Conservation (phyloP, 371 early-diverging fungal genomes). For the Entomophthora muscae region DNA sequence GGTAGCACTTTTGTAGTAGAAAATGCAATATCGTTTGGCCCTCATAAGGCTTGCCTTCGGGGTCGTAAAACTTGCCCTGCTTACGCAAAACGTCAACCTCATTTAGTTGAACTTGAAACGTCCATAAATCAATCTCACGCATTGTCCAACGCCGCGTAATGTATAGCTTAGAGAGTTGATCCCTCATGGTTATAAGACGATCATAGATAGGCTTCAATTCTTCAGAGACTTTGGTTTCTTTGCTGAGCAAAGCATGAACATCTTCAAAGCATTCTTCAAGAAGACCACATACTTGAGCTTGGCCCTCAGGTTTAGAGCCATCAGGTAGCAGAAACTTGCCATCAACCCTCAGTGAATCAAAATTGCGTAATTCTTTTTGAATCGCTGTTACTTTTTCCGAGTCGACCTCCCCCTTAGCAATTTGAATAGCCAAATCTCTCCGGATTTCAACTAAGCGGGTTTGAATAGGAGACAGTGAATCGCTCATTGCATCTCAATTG, state of each 20-base stretch:
- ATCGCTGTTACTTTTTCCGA: constrained; percentile 26
- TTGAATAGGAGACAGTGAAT: constrained; percentile 33
- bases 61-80: constrained; percentile 51
- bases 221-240: constrained; percentile 48
- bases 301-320: constrained; percentile 48
- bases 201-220: constrained; percentile 50
- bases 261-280: constrained; percentile 68
- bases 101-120: constrained; percentile 57
- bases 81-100: constrained; percentile 46
- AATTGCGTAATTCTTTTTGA: constrained; percentile 44
- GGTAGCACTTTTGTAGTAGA: constrained; percentile 71
- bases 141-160: constrained; percentile 67
- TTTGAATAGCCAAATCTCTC: constrained; percentile 30
- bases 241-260: constrained; percentile 55
- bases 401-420: constrained; percentile 24
- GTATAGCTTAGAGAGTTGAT: constrained; percentile 48
- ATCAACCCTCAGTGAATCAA: constrained; percentile 42
- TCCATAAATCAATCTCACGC: constrained; percentile 63
- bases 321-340: constrained; percentile 34
- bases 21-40: constrained; percentile 56
- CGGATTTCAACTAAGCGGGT: constrained; percentile 39
- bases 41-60: constrained; percentile 39
- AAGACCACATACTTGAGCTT: constrained; percentile 64
- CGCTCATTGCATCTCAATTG: constrained; percentile 15
- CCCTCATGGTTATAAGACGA: constrained; percentile 47